These are phyloP conservation scores for Capronia coronata DNA, from an alignment of 2,329 filamentous ascomycete genomes.

Conservation along the genomic window DNA sequence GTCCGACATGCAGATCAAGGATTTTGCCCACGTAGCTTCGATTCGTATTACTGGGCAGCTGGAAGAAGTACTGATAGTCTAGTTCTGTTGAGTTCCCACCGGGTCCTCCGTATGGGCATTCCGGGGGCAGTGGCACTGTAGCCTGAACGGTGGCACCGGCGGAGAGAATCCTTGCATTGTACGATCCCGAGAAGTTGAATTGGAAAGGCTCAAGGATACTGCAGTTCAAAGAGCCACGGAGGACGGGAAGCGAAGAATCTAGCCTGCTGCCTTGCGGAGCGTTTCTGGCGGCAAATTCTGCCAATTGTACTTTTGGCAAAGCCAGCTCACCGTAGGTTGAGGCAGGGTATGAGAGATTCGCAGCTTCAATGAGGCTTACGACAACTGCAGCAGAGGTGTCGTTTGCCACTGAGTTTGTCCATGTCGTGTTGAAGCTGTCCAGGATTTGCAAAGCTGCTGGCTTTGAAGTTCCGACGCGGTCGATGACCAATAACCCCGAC, in stretches of 20 bases:
- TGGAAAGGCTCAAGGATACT: not conserved
- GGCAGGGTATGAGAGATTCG: slow-evolving; percentile 13
- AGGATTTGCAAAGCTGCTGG: slow-evolving; percentile 21
- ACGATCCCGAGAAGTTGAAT: slow-evolving; percentile 6
- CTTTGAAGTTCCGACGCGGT: slow-evolving; percentile 16
- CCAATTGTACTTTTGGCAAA: slow-evolving; percentile 10
- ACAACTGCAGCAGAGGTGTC: slow-evolving; percentile 18
- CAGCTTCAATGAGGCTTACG: slow-evolving; percentile 19
- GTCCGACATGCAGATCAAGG: slow-evolving; percentile 24
- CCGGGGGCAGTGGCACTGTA: slow-evolving; percentile 7
- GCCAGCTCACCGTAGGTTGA: slow-evolving; percentile 22
- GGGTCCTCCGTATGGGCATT: slow-evolving; percentile 16
- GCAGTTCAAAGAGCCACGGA: slow-evolving; percentile 13
- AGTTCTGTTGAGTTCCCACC: slow-evolving; percentile 12
- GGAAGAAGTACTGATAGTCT: slow-evolving; percentile 3
- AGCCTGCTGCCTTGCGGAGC: not conserved
- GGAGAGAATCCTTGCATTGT: slow-evolving; percentile 5
- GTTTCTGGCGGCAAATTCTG: not conserved
- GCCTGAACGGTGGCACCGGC: slow-evolving; percentile 5
- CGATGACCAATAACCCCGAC: slow-evolving; percentile 31
- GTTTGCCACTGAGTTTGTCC: slow-evolving; percentile 13
- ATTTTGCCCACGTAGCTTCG: slow-evolving; percentile 17
- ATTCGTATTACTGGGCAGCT: slow-evolving; percentile 1
- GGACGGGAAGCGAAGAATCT: slow-evolving; percentile 2
- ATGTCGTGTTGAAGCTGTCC: slow-evolving; percentile 26